phyloP scores from a whole-genome alignment of 768 basidiomycete genomes.

The Porphyrellus cyaneotinctus region DNA sequence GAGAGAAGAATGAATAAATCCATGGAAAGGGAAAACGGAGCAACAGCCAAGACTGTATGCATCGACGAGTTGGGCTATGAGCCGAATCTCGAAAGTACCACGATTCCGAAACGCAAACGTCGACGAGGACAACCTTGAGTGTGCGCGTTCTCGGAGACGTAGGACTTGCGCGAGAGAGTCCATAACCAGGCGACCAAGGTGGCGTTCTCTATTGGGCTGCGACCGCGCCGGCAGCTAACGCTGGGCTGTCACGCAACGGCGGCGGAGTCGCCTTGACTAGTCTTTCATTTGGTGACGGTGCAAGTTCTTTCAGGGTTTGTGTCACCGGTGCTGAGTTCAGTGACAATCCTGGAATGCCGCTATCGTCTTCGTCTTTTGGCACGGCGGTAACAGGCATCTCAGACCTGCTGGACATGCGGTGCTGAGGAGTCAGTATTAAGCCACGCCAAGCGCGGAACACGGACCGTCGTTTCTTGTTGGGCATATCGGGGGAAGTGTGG shows the following conservation, averaged over 20 bases:
- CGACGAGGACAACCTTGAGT: too few relatives aligned
- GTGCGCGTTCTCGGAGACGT: background rate
- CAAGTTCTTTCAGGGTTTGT: conserved; percentile 34
- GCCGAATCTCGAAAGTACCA: conserved; percentile 2
- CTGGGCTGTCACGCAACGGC: conserved; percentile 57
- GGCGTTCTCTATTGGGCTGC: conserved; percentile 27
- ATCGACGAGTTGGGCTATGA: background rate
- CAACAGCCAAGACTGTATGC: conserved; percentile 14
- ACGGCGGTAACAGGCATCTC: conserved; percentile 22
- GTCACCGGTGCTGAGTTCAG: conserved; percentile 29
- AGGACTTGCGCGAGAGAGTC: background rate
- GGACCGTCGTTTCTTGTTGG: conserved; percentile 81
- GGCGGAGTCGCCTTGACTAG: conserved; percentile 58
- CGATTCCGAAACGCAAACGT: conserved; percentile 2
- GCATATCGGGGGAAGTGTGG: conserved; percentile 62
- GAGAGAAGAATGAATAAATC: conserved; percentile 33
- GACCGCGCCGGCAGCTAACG: conserved; percentile 45
- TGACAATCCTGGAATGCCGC: conserved; percentile 33
- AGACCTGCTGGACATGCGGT: conserved; percentile 40
- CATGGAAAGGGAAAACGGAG: conserved; percentile 16
- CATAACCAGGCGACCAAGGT: background rate
- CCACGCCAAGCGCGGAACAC: conserved; percentile 31
- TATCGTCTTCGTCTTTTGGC: conserved; percentile 38
- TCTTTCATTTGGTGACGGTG: conserved; percentile 38
- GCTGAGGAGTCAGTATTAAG: conserved; percentile 29